phyloP scores from a whole-genome alignment of 805 yeast genomes.

The Metschnikowia bowlesiae region DNA sequence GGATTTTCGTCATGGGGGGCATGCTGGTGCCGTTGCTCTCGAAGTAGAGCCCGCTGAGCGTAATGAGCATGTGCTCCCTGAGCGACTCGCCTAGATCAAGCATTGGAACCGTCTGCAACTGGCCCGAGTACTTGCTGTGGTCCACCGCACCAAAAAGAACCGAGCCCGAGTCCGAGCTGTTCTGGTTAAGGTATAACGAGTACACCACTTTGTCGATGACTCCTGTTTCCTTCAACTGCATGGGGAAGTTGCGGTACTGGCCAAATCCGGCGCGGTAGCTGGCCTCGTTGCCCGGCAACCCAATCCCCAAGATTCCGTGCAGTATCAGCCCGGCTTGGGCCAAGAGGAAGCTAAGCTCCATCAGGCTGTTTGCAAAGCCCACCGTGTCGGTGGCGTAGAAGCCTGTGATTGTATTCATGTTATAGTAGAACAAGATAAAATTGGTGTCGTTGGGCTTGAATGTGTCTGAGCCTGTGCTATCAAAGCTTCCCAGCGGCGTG shows the following conservation, averaged over 20 bases:
- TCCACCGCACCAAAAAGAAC: conserved; percentile 42
- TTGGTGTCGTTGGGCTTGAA: conserved; percentile 40
- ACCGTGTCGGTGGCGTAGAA: conserved; percentile 61
- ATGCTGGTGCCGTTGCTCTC: background rate
- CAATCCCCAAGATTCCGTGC: conserved; percentile 61
- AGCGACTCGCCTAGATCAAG: conserved; percentile 16
- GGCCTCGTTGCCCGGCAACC: conserved; percentile 60
- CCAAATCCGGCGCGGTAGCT: conserved; percentile 9
- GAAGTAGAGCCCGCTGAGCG: background rate
- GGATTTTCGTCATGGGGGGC: background rate
- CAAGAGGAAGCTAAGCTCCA: conserved; percentile 46
- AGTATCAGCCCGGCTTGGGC: too few relatives aligned
- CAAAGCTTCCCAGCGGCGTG: conserved; percentile 15
- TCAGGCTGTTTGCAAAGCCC: conserved; percentile 42
- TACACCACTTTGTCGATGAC: conserved; percentile 51
- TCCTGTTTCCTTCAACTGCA: conserved; percentile 53
- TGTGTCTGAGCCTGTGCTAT: conserved; percentile 24
- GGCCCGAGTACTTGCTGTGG: conserved; percentile 31
- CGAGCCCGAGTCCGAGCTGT: conserved; percentile 25
- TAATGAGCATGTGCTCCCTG: conserved; percentile 21
- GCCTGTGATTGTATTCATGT: too few relatives aligned
- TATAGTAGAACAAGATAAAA: too few relatives aligned
- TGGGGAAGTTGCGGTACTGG: conserved; percentile 62
- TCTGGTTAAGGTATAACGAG: conserved; percentile 53
- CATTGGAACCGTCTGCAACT: conserved; percentile 33